phyloP scores from a whole-genome alignment of 176 grass and related monocot genomes.

The Avena sativa region DNA sequence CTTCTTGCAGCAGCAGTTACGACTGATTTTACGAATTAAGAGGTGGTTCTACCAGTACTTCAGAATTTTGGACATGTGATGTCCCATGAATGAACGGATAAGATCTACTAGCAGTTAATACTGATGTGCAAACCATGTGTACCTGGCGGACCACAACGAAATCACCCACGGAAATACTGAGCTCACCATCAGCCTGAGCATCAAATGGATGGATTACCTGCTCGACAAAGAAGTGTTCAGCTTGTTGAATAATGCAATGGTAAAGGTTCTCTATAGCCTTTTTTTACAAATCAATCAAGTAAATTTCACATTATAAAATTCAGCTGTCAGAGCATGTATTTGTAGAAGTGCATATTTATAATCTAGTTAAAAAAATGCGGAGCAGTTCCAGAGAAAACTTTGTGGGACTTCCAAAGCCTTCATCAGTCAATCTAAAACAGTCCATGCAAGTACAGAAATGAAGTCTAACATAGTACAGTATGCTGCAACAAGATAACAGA shows the following conservation, averaged over 20 bases:
- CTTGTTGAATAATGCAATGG: constrained; percentile 5
- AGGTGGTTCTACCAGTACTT: constrained; percentile 4
- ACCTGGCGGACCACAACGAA: constrained; percentile 90
- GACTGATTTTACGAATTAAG: constrained; percentile 30
- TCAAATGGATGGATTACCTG: constrained; percentile 96
- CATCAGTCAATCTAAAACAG: constrained; percentile 20
- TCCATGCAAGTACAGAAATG: background rate
- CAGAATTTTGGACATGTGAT: constrained; percentile 18
- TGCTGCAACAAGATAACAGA: background rate
- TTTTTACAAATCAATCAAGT: background rate
- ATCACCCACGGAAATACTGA: constrained; percentile 83
- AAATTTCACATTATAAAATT: constrained; percentile 8
- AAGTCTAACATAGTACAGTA: constrained; percentile 28
- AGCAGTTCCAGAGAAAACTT: constrained; percentile 2
- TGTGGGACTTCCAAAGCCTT: constrained; percentile 2
- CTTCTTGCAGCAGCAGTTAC: constrained; percentile 32
- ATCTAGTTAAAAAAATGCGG: constrained; percentile 13
- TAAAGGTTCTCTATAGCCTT: background rate
- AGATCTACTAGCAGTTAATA: background rate
- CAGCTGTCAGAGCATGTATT: constrained; percentile 28
- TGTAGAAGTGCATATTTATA: background rate
- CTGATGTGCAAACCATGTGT: constrained; percentile 30
- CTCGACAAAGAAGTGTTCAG: constrained; percentile 31
- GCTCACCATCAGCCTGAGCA: constrained; percentile 87
- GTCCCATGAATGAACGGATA: background rate